phyloP scores from a whole-genome alignment of 805 yeast genomes.

The Danielozyma ontarioensis region DNA sequence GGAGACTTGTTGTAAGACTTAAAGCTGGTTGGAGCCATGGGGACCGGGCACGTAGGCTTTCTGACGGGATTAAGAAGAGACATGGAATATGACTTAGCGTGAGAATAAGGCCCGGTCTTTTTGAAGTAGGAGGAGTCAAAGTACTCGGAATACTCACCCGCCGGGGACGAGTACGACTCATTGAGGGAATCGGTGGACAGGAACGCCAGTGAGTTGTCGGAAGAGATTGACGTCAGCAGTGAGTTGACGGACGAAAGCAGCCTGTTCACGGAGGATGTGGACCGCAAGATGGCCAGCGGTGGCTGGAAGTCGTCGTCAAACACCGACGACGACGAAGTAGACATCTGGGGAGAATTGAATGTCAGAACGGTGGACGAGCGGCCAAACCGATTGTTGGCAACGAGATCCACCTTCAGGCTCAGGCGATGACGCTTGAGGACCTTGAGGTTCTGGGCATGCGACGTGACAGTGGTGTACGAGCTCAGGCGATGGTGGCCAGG shows the following conservation, averaged over 20 bases:
- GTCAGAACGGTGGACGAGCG: background rate
- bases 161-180: constrained; percentile 20
- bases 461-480: constrained; percentile 25
- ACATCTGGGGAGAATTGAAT: constrained; percentile 4
- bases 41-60: constrained; percentile 10
- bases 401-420: constrained; percentile 5
- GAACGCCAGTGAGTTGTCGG: constrained; percentile 18
- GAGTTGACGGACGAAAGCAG: constrained; percentile 24
- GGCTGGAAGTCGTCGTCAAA: constrained; percentile 3
- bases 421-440: constrained; percentile 29
- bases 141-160: constrained; percentile 19
- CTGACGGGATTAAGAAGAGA: constrained; percentile 8
- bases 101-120: no score
- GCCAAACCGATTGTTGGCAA: background rate
- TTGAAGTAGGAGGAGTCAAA: constrained; percentile 10
- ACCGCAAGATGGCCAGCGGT: constrained; percentile 13
- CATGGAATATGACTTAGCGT: constrained; percentile 1
- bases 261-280: constrained; percentile 12
- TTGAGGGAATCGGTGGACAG: constrained; percentile 27
- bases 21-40: constrained; percentile 5
- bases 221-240: constrained; percentile 23
- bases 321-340: constrained; percentile 5
- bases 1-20: background rate
- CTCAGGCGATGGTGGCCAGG: background rate
- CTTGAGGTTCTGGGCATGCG: constrained; percentile 22